These are phyloP conservation scores for Quercus bicolor DNA, from an alignment of 306 rosid genomes.

Conservation along the genomic window DNA sequence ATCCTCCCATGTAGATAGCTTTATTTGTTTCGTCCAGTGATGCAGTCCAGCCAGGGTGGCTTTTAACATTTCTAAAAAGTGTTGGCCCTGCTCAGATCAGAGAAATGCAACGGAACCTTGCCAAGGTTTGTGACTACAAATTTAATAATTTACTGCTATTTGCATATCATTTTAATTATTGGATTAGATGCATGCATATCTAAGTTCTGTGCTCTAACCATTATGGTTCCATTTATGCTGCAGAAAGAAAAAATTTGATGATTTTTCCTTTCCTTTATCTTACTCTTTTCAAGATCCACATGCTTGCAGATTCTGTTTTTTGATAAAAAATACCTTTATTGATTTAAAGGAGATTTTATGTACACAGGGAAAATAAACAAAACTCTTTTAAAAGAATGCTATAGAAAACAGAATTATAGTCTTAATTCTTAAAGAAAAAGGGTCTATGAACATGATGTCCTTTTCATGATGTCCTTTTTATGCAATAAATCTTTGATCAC, in stretches of 20 bases:
- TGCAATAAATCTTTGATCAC: no score
- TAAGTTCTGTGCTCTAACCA: background rate
- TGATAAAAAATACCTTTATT: no score
- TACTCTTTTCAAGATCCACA: background rate
- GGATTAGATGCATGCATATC: background rate
- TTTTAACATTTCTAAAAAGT: constrained; percentile 60
- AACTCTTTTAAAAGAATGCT: no score
- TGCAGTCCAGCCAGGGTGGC: constrained; percentile 73
- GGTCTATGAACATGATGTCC: no score
- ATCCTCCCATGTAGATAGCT: constrained; percentile 38
- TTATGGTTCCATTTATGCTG: background rate
- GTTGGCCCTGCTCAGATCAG: constrained; percentile 46
- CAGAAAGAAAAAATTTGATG: background rate
- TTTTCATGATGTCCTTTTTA: no score
- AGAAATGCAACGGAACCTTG: constrained; percentile 69
- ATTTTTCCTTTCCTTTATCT: background rate
- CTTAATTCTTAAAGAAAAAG: no score
- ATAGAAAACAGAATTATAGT: no score
- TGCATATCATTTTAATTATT: background rate
- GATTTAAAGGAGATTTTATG: no score
- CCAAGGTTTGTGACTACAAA: constrained; percentile 55
- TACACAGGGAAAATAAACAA: no score
- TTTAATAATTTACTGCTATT: background rate
- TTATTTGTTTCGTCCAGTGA: constrained; percentile 74
- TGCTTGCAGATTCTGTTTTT: background rate